These are phyloP conservation scores for Aspergillus chevalieri DNA, from an alignment of 2,329 filamentous ascomycete species.

Conservation along the genomic window DNA sequence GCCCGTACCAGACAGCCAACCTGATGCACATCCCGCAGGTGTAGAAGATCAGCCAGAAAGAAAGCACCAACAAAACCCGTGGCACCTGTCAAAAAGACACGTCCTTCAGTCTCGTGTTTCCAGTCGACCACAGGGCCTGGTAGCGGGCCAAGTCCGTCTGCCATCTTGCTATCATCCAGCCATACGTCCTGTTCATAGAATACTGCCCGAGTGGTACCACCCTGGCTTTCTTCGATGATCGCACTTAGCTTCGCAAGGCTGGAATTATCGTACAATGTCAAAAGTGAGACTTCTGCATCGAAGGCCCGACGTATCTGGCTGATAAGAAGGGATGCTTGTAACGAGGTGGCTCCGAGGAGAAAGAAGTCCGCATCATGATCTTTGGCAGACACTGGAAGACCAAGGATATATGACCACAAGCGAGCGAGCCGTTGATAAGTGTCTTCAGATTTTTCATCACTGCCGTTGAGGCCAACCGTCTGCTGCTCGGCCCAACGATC, in stretches of 20 bases:
- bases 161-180: conserved; percentile 13
- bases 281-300: conserved; percentile 8
- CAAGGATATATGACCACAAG: conserved; percentile 7
- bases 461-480: neutral
- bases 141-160: conserved; percentile 5
- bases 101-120: conserved; percentile 16
- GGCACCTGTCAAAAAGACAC: conserved; percentile 70
- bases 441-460: neutral
- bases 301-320: conserved; percentile 11
- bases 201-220: neutral
- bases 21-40: conserved; percentile 44
- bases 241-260: conserved; percentile 7
- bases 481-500: conserved; percentile 1
- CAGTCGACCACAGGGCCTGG: conserved; percentile 7
- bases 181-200: conserved; percentile 11
- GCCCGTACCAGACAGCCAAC: conserved; percentile 69
- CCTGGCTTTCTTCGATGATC: conserved; percentile 3
- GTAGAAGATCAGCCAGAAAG: conserved; percentile 63
- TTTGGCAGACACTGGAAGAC: neutral
- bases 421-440: neutral
- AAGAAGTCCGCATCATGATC: conserved; percentile 15
- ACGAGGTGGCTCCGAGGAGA: conserved; percentile 14
- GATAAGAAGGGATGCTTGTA: conserved; percentile 15
- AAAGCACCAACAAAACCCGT: conserved; percentile 79
- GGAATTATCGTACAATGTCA: conserved; percentile 16